A percentile compares a stretch with the other conserved stretches of the same genome.
These are phyloP conservation scores for Globomyces sp. DNA, from an alignment of 371 early-diverging fungal species.

Conservation along the genomic window DNA sequence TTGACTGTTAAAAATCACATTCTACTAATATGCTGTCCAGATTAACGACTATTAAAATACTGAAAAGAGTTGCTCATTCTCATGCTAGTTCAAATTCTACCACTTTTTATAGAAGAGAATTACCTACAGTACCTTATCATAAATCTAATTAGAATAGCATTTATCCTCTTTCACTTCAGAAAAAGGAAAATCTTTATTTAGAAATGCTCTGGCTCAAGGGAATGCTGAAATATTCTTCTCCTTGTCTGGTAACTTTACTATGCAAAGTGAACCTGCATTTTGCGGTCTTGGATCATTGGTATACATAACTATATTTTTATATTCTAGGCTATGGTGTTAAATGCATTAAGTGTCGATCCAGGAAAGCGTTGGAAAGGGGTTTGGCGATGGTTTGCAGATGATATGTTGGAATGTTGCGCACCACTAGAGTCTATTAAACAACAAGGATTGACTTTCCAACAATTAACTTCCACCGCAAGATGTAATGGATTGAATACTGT, in stretches of 20 bases:
- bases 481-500: slow-evolving; percentile 75
- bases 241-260: slow-evolving; percentile 83
- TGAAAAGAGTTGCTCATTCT: too few relatives aligned
- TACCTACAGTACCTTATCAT: slow-evolving; percentile 52
- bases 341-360: slow-evolving; percentile 88
- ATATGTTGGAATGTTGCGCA: slow-evolving; percentile 80
- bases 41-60: too few relatives aligned
- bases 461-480: slow-evolving; percentile 83
- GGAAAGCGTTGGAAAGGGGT: slow-evolving; percentile 87
- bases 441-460: slow-evolving; percentile 84
- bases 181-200: slow-evolving; percentile 74
- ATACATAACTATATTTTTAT: too few relatives aligned
- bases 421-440: slow-evolving; percentile 71
- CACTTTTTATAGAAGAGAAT: slow-evolving; percentile 73
- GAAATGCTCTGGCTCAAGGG: slow-evolving; percentile 69
- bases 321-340: slow-evolving; percentile 76
- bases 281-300: slow-evolving; percentile 58
- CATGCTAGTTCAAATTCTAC: too few relatives aligned
- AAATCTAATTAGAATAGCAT: slow-evolving; percentile 19
- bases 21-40: too few relatives aligned
- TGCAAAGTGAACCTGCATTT: slow-evolving; percentile 86
- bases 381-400: slow-evolving; percentile 90
- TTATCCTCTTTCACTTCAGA: slow-evolving; percentile 77
- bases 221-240: slow-evolving; percentile 85
- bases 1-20: too few relatives aligned